Evolutionary conservation across 345 rosid genomes (phyloP).

Genomic region (Triadica sebifera): DNA sequence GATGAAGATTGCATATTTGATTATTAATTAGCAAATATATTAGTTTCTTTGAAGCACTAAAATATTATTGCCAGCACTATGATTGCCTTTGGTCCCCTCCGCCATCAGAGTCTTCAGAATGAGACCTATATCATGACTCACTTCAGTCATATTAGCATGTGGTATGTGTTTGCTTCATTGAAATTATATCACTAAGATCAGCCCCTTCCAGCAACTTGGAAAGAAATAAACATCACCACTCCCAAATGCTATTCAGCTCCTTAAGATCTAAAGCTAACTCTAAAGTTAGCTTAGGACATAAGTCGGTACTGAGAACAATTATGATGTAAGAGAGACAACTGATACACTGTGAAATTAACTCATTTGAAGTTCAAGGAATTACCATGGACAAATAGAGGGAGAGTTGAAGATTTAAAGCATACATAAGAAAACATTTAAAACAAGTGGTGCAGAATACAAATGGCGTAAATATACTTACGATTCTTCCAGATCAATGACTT

Average conservation of each 20-base stretch:
- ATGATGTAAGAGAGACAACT: background rate
- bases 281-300: background rate
- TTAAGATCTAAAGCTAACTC: background rate
- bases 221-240: background rate
- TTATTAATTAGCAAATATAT: background rate
- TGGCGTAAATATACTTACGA: conserved; percentile 58
- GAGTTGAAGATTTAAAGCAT: background rate
- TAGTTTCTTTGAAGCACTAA: background rate
- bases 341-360: background rate
- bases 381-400: background rate
- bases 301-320: background rate
- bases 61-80: background rate
- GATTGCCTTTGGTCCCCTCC: background rate
- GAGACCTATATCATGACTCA: background rate
- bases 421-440: background rate
- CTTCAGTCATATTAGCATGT: conserved; percentile 6
- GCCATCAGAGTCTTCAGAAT: background rate
- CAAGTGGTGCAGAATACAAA: background rate
- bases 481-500: conserved; percentile 98
- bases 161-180: background rate
- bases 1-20: background rate
- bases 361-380: background rate
- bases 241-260: background rate
- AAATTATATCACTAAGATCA: background rate
- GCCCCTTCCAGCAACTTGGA: conserved; percentile 1